phyloP scores from a whole-genome alignment of 2,329 filamentous ascomycete species.

The Setomelanomma holmii region DNA sequence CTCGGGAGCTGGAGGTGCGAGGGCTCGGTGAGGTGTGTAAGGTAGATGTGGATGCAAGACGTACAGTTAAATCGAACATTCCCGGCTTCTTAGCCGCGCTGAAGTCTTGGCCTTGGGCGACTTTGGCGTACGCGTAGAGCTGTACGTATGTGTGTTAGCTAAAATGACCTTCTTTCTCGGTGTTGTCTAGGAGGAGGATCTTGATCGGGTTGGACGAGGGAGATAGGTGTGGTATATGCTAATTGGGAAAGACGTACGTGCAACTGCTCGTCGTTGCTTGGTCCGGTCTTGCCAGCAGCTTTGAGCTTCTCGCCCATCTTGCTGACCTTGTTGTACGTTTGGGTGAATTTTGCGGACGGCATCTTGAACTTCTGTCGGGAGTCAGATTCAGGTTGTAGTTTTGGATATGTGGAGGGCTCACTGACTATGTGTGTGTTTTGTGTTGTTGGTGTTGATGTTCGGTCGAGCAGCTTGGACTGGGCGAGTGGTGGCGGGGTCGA shows the following conservation, averaged over 20 bases:
- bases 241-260: slow-evolving; percentile 55
- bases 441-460: background rate
- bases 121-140: slow-evolving; percentile 61
- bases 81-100: slow-evolving; percentile 60
- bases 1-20: too few species aligned
- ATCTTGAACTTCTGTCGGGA: slow-evolving; percentile 17
- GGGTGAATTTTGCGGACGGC: slow-evolving; percentile 40
- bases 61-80: slow-evolving; percentile 74
- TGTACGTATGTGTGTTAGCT: slow-evolving; percentile 34
- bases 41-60: slow-evolving; percentile 23
- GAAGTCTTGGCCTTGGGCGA: slow-evolving; percentile 49
- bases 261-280: slow-evolving; percentile 54
- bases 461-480: background rate
- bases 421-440: background rate
- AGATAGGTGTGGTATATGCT: too few species aligned
- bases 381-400: background rate
- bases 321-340: slow-evolving; percentile 40
- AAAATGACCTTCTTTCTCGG: too few species aligned
- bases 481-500: slow-evolving; percentile 14
- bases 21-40: background rate
- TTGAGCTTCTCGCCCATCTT: slow-evolving; percentile 42
- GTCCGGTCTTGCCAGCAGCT: slow-evolving; percentile 31
- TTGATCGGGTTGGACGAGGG: too few species aligned
- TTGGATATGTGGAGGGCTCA: background rate
- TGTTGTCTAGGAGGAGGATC: too few species aligned